Percentiles rank a stretch among this genome's conserved stretches.
phyloP scores from a whole-genome alignment of 129 eudicot genomes.

The Artemisia tridentata region DNA sequence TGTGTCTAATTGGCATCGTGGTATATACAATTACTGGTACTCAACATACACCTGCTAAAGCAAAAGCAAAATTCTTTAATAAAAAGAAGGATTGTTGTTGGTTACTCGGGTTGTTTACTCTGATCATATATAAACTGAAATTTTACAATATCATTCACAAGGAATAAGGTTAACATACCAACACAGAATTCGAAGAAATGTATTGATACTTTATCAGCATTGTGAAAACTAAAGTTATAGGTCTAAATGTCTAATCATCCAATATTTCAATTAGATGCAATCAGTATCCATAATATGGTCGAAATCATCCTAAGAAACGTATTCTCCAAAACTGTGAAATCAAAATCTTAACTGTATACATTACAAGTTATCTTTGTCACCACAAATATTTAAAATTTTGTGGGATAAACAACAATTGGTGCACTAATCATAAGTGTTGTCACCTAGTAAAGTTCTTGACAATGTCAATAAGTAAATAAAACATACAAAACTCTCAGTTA shows the following conservation, averaged over 20 bases:
- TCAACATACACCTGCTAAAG: slow-evolving; percentile 19
- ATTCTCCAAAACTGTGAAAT: slow-evolving; percentile 2
- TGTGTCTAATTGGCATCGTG: slow-evolving; percentile 2
- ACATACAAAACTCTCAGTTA: neutral
- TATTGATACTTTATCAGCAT: no score
- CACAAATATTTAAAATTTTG: slow-evolving; percentile 18
- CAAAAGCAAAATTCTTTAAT: neutral
- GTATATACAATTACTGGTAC: neutral
- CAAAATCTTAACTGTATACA: neutral
- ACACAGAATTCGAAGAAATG: no score
- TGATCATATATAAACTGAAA: no score
- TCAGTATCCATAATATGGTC: neutral
- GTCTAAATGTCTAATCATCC: neutral
- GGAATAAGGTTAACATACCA: no score
- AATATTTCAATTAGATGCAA: neutral
- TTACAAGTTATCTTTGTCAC: neutral
- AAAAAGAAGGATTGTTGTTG: no score
- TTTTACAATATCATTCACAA: no score
- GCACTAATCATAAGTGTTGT: neutral
- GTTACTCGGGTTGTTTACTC: no score
- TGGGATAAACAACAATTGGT: neutral
- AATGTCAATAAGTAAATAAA: slow-evolving; percentile 5
- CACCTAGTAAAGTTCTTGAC: slow-evolving; percentile 1
- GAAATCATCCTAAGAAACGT: neutral
- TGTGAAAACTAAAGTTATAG: no score